Base-by-base conservation (phyloP, 1,284 basidiomycete genomes). In the Cutaneotrichosporon sp. region DNA sequence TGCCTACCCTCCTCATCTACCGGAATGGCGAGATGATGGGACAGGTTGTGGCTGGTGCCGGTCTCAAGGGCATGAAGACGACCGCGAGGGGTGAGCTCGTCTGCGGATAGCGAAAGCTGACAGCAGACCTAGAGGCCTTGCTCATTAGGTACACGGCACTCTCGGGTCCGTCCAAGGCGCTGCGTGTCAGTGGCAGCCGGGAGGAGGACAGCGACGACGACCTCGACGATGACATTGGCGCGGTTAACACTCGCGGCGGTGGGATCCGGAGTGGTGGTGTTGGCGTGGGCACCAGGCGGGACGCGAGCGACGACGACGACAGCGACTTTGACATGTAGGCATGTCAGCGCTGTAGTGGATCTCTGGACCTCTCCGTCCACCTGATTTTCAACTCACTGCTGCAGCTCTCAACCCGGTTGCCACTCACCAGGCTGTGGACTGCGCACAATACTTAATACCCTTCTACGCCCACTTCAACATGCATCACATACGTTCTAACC, bases 1-100 rank as follows among this genome's bases (percentile, higher is more conserved):
- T 95, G 55, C 97, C 96, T 1, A 98, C 96, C 82, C 82, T 99
- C 62, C 88, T 99, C 69, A 84, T 97, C 46, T 99, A 99, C 80
- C 87, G 91, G 50, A 90, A 90, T 69, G 97, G 97, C 18, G 90
- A 96, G 56, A 89, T 98, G 62, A 84, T 85, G 59, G 89, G 92
- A 62, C 93, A 98, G 77, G 84, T 97, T 22, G 84, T 92, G 4
- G 87, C 92, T 1, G 77, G 83, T n/a, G 70, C 77, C 31, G 75
- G 73, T 6, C 73, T 81, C 86, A 90, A 71, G 83, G 89, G 70
- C 84, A 91, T 82, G 84, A 86, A 78, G 86, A 95, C 92, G 56
- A 86, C 84, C 46, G 83, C 89, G n/a, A 88, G 91, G 83, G 94
- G 94, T 92, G 71, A 34, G 32, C 5, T 26, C 4, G 9, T 18